Base-by-base conservation (phyloP, 2,329 filamentous ascomycete genomes). In the Paecilomyces sp. region DNA sequence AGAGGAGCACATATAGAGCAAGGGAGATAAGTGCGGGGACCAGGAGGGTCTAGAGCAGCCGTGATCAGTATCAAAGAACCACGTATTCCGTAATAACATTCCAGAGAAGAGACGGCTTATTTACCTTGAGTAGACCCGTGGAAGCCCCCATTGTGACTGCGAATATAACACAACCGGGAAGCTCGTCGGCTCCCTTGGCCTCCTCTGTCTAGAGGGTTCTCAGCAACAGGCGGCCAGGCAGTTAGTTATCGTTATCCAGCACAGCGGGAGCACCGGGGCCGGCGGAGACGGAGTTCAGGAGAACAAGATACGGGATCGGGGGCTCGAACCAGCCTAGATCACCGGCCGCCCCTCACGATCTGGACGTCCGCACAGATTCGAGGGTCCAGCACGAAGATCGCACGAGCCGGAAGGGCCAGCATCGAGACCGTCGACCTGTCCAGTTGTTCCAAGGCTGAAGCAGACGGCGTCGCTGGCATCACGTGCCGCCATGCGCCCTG, bases 21-120 rank as follows among this genome's bases (percentile, higher is more conserved):
- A 91, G 80, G 54, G 89, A 89, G 69, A 91, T 86, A 69, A 87
- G 68, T 57, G 88, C 88, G 34, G 89, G 89, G 63, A 90, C 77
- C 66, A 91, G 73, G 63, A 92, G 76, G 4, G 87, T 89, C 89
- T 92, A 56, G 30, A 11, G 30, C 18, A 41, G 24, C 50, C 15
- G 25, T 33, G 31, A 36, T 11, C 11, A 41, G 33, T 41, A 31
- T 61, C 60, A 25, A 3, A 62, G 65, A 33, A 68, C 65, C 60
- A 65, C 57, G 18, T 15, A 28, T 28, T 4, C 25, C 25, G 22
- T 28, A 28, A 6, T 28, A 4, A 60, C 60, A 60, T 67, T 61
- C 63, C 63, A 58, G 62, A 58, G 22, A 51, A 57, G 54, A 12
- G 3, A 22, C 18, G 3, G 15, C 18, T 47, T 47, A 28, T 22